Evolutionary conservation across 345 rosid genomes (phyloP), one percentile per base, ranked within the genome.

Genomic region (Psidium guajava): DNA sequence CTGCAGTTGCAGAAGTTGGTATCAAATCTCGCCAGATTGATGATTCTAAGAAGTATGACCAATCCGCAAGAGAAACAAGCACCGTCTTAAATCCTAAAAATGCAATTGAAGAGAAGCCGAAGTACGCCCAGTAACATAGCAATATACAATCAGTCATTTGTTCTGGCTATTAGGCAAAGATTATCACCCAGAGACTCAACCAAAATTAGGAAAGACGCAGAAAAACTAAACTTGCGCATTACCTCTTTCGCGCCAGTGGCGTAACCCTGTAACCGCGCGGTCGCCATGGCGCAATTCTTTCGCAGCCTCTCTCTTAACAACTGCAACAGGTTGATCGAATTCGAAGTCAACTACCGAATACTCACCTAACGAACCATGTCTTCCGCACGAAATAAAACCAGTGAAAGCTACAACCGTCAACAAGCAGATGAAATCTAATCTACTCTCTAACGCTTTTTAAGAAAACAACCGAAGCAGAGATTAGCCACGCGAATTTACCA

Each of bases 271-370:
- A 90, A 90, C 36, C 89, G 86, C 83, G 85, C 84, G 58, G 73
- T 85, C 10, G 87, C 93, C 9, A 93, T 89, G 24, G 91, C 95
- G 84, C 92, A 88, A 86, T 88, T 89, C 86, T 91, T 88, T 27
- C 88, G 58, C 53, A 89, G 82, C 91, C 89, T 87, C 73, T 83
- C 55, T 28, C 89, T 84, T 54, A 85, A 86, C 91, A 87, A 59
- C 83, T 64, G 49, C 81, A 83, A 85, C 22, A 82, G 22, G 53
- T 53, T 1, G 47, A 84, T 69, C 11, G 49, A 80, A 86, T 44
- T 86, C 22, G 55, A 84, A 20, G 50, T 61, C 83, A 82, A 58
- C 57, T 1, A 14, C 83, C 5, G 77, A 18, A 1, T 10, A 9
- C 44, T 32, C 22, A 4, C 24, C 77, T 16, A 18, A 64, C 44